Base-by-base conservation (phyloP, 139 green algal genomes). In the Chlorella sp. region DNA sequence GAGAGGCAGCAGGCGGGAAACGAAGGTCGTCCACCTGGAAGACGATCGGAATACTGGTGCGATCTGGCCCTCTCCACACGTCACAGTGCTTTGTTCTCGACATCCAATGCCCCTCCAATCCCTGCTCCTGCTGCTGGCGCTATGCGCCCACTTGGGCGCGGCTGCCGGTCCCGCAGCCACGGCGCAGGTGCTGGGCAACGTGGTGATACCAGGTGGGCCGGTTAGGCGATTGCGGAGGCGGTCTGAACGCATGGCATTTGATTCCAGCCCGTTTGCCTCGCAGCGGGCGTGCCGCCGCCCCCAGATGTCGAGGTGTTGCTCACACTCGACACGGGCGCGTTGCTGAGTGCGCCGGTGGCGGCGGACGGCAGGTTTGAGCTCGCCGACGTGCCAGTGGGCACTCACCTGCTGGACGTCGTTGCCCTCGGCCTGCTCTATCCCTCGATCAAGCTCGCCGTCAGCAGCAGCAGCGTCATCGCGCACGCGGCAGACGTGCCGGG, bases 351-450 rank as follows among this genome's bases (percentile, higher is more conserved):
- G 19, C 83, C 65, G 21, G 50, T 65, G 19, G 51, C 48, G 27
- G 25, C 73, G 12, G 82, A 89, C 53, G 79, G 82, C 29, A 76
- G 41, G 23, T 89, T 89, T 27, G 35, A n/a, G 1, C 83, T 89
- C 5, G 35, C 70, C 33, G 43, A 65, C 11, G 83, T 89, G 59
- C 77, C 78, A 15, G 51, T 62, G 11, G 84, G 84, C 3, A 62
- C 73, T 29, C 78, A 89, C 66, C 62, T 66, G 23, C 50, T 89
- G 25, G 73, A 82, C 17, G 66, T 86, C 4, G 35, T 76, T 31
- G 40, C 48, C 5, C 27, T 67, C 27, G 75, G 59, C 5, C 56
- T 86, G 27, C 9, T 85, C 1, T 89, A 72, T 56, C 82, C 77
- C 21, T 46, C 76, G 15, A 68, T 87, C 36, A 64, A 40, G 31